Conservation (phyloP, 495 filamentous ascomycete species). For the Schizothecium vesticola region DNA sequence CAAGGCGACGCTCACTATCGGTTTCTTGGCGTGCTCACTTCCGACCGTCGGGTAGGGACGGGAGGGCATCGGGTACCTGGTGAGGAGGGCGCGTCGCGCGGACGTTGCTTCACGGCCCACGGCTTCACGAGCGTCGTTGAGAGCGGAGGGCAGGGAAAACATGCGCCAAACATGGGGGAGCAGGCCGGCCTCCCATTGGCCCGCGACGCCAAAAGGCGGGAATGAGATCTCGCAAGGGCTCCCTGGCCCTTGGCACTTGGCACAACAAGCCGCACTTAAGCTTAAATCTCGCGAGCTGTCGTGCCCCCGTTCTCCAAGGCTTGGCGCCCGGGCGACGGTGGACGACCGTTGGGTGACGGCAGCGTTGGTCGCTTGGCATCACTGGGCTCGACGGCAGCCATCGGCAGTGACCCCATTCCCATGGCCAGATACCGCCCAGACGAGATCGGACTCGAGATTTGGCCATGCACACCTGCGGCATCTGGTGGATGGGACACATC, state of each 20-base stretch:
- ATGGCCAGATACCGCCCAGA: neutral
- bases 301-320: slow-evolving; percentile 1
- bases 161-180: slow-evolving; percentile 9
- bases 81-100: neutral
- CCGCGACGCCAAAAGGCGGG: slow-evolving; percentile 15
- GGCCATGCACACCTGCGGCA: neutral
- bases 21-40: neutral
- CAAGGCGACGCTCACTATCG: neutral
- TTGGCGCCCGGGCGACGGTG: neutral
- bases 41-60: neutral
- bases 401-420: neutral
- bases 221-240: slow-evolving; percentile 10
- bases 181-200: slow-evolving; percentile 10
- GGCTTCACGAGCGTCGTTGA: neutral
- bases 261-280: slow-evolving; percentile 10
- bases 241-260: neutral
- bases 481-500: neutral
- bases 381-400: neutral
- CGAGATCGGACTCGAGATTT: neutral
- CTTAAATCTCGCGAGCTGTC: slow-evolving; percentile 18
- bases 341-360: neutral
- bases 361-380: neutral
- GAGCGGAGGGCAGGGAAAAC: neutral
- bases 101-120: neutral
- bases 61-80: neutral